phyloP scores from a whole-genome alignment of 306 rosid genomes.

The Cyclanthera cordifolia region DNA sequence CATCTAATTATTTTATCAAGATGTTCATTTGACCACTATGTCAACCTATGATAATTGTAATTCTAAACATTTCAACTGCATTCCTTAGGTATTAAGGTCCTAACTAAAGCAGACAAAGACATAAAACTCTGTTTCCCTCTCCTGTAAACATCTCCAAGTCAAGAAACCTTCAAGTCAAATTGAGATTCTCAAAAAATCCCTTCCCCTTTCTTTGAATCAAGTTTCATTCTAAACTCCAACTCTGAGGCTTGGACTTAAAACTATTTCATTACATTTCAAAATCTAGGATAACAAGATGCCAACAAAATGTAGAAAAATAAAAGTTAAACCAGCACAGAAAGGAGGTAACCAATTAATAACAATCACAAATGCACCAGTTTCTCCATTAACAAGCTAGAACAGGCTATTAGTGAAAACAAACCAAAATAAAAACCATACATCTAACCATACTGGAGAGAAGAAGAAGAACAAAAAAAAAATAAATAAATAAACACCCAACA shows the following conservation, averaged over 20 bases:
- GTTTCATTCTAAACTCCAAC: neutral
- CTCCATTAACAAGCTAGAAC: neutral
- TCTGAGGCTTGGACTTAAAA: neutral
- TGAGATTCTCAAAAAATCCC: neutral
- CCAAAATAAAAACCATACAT: neutral
- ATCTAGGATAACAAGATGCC: neutral
- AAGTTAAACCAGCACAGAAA: neutral
- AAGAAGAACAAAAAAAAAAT: too few relatives aligned
- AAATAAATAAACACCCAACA: neutral
- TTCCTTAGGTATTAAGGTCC: neutral
- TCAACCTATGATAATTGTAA: too few relatives aligned
- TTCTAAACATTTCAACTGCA: neutral
- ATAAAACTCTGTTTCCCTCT: neutral
- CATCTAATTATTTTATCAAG: too few relatives aligned
- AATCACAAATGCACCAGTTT: neutral
- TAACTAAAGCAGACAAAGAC: neutral
- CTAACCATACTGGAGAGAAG: neutral
- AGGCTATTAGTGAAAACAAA: neutral
- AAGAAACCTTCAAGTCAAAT: neutral
- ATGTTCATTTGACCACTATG: too few relatives aligned
- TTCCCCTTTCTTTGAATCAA: neutral
- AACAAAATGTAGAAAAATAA: neutral
- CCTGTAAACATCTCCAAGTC: neutral
- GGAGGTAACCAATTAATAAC: neutral
- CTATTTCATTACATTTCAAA: neutral